A percentile compares a stretch with the other conserved stretches of the same genome.
These are phyloP conservation scores for Verticillium nubilum DNA, from an alignment of 2,329 filamentous ascomycete genomes.

Conservation along the genomic window DNA sequence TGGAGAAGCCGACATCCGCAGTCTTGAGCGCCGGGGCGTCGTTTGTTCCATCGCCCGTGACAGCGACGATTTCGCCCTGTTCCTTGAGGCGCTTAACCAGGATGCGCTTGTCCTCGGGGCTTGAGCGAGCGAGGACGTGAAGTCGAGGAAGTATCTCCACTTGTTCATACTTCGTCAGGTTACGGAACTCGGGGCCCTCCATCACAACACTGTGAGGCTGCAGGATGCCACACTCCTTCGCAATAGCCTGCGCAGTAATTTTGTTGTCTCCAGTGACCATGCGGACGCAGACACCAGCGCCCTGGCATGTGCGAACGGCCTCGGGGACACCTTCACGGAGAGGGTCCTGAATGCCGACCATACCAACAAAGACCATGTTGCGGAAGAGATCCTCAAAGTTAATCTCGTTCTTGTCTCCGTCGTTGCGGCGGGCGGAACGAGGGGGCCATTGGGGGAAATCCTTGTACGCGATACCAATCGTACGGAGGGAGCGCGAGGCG, in stretches of 20 bases:
- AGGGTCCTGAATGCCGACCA: constrained; percentile 79
- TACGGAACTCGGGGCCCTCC: constrained; percentile 74
- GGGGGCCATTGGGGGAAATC: constrained; percentile 87
- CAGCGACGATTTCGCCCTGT: constrained; percentile 71
- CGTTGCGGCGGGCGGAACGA: constrained; percentile 47
- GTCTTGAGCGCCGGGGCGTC: constrained; percentile 77
- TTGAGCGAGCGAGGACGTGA: constrained; percentile 68
- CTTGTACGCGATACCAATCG: constrained; percentile 77
- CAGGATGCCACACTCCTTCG: constrained; percentile 71
- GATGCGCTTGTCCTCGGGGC: constrained; percentile 71
- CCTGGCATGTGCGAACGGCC: constrained; percentile 67
- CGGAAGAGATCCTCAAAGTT: constrained; percentile 62
- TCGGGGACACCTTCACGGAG: constrained; percentile 69
- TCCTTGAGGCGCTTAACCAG: constrained; percentile 68
- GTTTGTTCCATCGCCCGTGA: constrained; percentile 80
- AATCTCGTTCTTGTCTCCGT: constrained; percentile 54
- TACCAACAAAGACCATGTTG: constrained; percentile 61
- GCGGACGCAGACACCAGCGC: constrained; percentile 71
- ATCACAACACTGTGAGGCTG: constrained; percentile 64
- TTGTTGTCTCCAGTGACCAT: constrained; percentile 87
- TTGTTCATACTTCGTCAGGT: constrained; percentile 61
- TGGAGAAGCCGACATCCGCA: constrained; percentile 79
- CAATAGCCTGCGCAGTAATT: constrained; percentile 73
- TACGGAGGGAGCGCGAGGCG: constrained; percentile 73
- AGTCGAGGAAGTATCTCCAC: constrained; percentile 62